Base-by-base conservation (phyloP, 257 asterid genomes). In the Echites panduratus region DNA sequence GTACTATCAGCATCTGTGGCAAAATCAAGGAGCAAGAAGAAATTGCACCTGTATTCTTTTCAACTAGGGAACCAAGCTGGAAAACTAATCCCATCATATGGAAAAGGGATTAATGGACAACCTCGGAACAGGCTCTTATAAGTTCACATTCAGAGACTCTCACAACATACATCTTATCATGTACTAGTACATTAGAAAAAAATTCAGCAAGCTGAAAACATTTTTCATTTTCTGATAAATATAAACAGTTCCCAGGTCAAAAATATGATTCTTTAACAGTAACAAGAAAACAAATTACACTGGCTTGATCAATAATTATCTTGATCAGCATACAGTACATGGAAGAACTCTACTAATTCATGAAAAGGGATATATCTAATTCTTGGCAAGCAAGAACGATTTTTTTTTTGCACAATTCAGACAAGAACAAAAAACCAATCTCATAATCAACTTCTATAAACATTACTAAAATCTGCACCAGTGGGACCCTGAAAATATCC, bases 291-390 rank as follows among this genome's bases (percentile, higher is more conserved):
- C 43, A 54, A 47, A 29, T 7, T 11, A 38, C 45, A 56, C 53
- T 50, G 17, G 49, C 61, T 57, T 41, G 73, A 75, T 56, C 59
- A 43, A 14, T n/a, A n/a, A n/a, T n/a, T n/a, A n/a, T n/a, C n/a
- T n/a, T 64, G 41, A 4, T 8, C 66, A 62, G 16, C 27, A 38
- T 7, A 44, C 14, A 56, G n/a, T 10, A 27, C 17, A 24, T 26
- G 20, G 17, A 49, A 62, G 62, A 52, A 22, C 6, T 16, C 61
- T 47, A 66, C 3, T 13, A n/a, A 66, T 22, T 66, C 73, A 1
- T 65, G 77, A 58, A 72, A 49, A 44, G 16, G 29, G 16, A n/a
- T n/a, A n/a, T 35, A 47, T 24, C 43, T 16, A 41, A 68, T 50
- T 26, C 47, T 58, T 43, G 44, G 24, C 26, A 48, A 59, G 24